A percentile compares a stretch with the other conserved stretches of the same genome.
Conservation (phyloP, 2,329 filamentous ascomycete genomes). For the Xylariomycetidae sp. region DNA sequence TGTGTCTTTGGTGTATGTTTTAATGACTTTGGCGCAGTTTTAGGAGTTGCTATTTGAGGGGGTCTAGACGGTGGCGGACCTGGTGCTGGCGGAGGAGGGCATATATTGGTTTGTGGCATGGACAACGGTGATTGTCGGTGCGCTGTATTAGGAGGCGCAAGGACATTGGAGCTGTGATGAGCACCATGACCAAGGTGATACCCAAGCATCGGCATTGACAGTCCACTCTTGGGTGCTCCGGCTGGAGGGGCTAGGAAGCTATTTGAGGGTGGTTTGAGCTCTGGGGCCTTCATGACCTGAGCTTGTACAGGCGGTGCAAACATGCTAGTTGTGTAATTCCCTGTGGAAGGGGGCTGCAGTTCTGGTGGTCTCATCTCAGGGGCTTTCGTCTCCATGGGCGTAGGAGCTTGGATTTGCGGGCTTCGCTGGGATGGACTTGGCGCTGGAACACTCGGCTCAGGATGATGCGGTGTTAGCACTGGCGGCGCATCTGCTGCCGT, state of each 20-base stretch:
- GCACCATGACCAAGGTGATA: conserved; percentile 24
- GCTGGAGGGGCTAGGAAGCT: conserved; percentile 28
- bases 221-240: conserved; percentile 22
- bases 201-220: conserved; percentile 31
- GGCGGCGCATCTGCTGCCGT: no score
- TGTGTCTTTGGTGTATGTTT: no score
- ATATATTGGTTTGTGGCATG: conserved; percentile 25
- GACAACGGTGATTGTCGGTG: conserved; percentile 33
- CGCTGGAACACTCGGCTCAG: background rate
- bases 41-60: conserved; percentile 10
- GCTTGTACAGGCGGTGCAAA: conserved; percentile 25
- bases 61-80: conserved; percentile 6
- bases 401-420: conserved; percentile 10
- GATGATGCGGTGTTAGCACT: conserved; percentile 5
- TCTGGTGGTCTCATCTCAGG: conserved; percentile 23
- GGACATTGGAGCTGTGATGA: conserved; percentile 31
- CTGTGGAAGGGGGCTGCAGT: conserved; percentile 15
- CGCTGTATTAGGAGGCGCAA: conserved; percentile 40
- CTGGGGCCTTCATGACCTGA: conserved; percentile 24
- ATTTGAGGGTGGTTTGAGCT: conserved; percentile 23
- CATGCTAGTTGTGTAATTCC: conserved; percentile 27
- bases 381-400: conserved; percentile 14
- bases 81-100: conserved; percentile 15
- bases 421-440: conserved; percentile 5
- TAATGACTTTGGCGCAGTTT: conserved; percentile 1